phyloP scores from a whole-genome alignment of 2,329 filamentous ascomycete species.

The Neoscytalidium dimidiatum region DNA sequence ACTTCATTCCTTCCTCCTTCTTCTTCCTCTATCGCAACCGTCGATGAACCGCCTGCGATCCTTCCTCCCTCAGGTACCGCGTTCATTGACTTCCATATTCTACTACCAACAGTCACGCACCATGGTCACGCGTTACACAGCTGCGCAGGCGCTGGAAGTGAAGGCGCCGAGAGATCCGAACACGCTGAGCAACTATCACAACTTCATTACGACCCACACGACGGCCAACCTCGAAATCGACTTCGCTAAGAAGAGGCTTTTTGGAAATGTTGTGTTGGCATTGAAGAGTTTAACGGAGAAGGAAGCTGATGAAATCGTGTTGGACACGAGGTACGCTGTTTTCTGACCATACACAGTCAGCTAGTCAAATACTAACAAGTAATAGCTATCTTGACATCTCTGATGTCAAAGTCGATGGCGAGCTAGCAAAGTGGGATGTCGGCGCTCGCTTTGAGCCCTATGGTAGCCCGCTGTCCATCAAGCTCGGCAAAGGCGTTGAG shows the following conservation, averaged over 20 bases:
- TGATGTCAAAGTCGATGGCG: conserved; percentile 68
- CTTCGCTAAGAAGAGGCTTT: conserved; percentile 76
- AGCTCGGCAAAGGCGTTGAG: conserved; percentile 49
- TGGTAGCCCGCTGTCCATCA: conserved; percentile 69
- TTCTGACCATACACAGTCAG: background rate
- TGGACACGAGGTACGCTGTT: conserved; percentile 69
- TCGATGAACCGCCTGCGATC: conserved; percentile 18
- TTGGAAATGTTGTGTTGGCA: conserved; percentile 74
- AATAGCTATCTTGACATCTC: conserved; percentile 69
- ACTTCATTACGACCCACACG: conserved; percentile 83
- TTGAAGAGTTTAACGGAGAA: conserved; percentile 76
- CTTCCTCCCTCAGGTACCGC: background rate
- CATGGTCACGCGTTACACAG: conserved; percentile 1
- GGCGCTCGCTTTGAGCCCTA: conserved; percentile 72
- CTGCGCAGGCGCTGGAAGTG: background rate
- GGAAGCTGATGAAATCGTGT: conserved; percentile 69
- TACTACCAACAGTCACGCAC: conserved; percentile 6
- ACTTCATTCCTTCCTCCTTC: background rate
- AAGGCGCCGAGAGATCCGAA: conserved; percentile 72
- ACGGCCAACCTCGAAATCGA: conserved; percentile 79
- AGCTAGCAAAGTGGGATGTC: conserved; percentile 68
- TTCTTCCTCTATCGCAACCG: background rate
- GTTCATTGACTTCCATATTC: background rate
- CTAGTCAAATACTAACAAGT: background rate
- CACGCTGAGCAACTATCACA: conserved; percentile 88